Base-by-base conservation (phyloP, 768 basidiomycete species). In the Hortiboletus campestris region DNA sequence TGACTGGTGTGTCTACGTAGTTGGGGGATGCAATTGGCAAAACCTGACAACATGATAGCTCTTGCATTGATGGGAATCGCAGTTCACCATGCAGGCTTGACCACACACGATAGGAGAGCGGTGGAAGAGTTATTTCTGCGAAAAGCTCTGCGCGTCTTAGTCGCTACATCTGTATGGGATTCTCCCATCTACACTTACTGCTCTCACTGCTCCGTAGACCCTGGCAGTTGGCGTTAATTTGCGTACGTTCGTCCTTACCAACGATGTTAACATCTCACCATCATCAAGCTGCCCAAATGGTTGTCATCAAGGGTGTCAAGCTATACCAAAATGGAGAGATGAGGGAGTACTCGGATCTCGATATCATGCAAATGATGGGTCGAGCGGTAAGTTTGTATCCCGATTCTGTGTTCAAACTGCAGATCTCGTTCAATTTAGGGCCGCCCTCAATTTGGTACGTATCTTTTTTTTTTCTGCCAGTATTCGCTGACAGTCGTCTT, bases 151-250 rank as follows among this genome's bases (percentile, higher is more conserved):
- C 80, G 81, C 31, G 74, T 94, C 32, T 74, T 98, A 3, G 78
- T 94, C 22, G 85, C 89, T 9, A 98, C 91, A 22, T 97, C 92
- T 16, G 94, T 94, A 61, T 48, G 86, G 71, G 16, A 22, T 40
- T 20, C 28, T 47, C 16, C 12, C 13, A 25, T 49, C 6, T 29
- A 36, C 44, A 8, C 39, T 41, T 48, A 22, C 25, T 50, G 3
- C 41, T 40, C 62, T 64, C 25, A 59, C 46, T 36, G 9, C 51
- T 28, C n/a, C 56, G 2, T 62, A 95, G 90, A 98, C 96, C 14
- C 77, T 99, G 25, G 95, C 97, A 0, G 94, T 98, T 38, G 96
- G 97, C 1, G 93, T 98, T 34, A 98, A 99, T 67, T 78, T 98
- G 51, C 97, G 92, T 92, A 65, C 60, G 85, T 75, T 49, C 19